These are phyloP conservation scores for Ascomycota sp. DNA, from an alignment of 2,329 filamentous ascomycete genomes.

Conservation along the genomic window DNA sequence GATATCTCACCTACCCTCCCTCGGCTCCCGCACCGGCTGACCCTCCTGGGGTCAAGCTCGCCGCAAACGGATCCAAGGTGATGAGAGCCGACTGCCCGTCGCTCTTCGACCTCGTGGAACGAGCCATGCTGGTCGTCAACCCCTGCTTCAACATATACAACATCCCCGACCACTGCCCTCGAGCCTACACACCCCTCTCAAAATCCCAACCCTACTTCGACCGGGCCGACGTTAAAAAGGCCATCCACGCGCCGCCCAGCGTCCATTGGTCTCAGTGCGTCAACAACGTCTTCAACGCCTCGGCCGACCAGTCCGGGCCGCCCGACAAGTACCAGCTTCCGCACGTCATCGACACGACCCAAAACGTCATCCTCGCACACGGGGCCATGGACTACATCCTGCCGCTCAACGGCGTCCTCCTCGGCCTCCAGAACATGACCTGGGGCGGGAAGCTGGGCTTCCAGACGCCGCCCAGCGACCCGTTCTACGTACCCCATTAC, in stretches of 20 bases:
- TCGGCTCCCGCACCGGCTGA: slow-evolving; percentile 30
- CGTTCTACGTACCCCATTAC: slow-evolving; percentile 40
- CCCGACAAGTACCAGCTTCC: slow-evolving; percentile 38
- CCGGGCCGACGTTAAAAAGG: slow-evolving; percentile 42
- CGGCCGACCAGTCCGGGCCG: slow-evolving; percentile 12
- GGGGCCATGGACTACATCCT: slow-evolving; percentile 48
- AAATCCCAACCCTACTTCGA: slow-evolving; percentile 59
- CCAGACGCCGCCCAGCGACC: slow-evolving; percentile 31
- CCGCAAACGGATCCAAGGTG: slow-evolving; percentile 8
- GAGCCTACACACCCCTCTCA: slow-evolving; percentile 44
- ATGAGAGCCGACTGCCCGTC: slow-evolving; percentile 27
- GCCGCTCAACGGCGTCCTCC: slow-evolving; percentile 43
- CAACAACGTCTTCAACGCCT: slow-evolving; percentile 1
- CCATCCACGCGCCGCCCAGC: slow-evolving; percentile 37
- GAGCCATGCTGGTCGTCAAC: slow-evolving; percentile 34
- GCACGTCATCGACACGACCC: slow-evolving; percentile 47
- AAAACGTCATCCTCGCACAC: slow-evolving; percentile 53
- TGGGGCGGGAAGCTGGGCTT: slow-evolving; percentile 54
- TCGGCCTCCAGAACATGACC: slow-evolving; percentile 62
- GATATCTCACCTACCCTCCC: slow-evolving; percentile 47
- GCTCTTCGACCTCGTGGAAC: slow-evolving; percentile 31
- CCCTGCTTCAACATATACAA: slow-evolving; percentile 66
- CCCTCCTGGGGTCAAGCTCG: slow-evolving; percentile 18
- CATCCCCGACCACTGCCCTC: slow-evolving; percentile 47
- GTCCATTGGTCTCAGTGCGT: slow-evolving; percentile 4